These are phyloP conservation scores for Cerrena zonata DNA, from an alignment of 1,284 basidiomycete genomes.

Conservation along the genomic window DNA sequence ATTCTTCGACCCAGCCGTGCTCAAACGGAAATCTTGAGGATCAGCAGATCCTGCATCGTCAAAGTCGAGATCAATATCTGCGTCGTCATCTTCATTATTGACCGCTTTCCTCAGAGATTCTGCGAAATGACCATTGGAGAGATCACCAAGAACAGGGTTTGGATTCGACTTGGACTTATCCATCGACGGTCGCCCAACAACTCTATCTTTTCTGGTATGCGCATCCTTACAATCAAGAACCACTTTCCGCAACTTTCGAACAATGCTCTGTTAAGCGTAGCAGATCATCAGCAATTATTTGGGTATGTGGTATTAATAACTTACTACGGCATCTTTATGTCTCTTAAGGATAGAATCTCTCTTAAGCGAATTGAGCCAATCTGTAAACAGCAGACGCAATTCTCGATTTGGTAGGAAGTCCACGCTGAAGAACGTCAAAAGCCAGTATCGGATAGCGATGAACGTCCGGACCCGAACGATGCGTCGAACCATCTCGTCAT, in stretches of 20 bases:
- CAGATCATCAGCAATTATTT: conserved; percentile 2
- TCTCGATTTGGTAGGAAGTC: conserved; percentile 81
- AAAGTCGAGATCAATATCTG: conserved; percentile 75
- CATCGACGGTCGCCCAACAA: background rate
- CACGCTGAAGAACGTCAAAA: conserved; percentile 79
- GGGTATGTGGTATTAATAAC: background rate
- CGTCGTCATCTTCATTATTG: conserved; percentile 55
- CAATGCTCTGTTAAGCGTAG: conserved; percentile 49
- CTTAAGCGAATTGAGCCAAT: conserved; percentile 74
- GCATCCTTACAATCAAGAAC: conserved; percentile 71
- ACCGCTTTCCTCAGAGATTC: conserved; percentile 40
- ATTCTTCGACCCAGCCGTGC: conserved; percentile 2
- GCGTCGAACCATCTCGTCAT: conserved; percentile 62
- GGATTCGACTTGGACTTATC: background rate
- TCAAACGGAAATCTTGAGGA: background rate
- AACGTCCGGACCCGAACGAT: conserved; percentile 83
- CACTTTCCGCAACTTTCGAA: conserved; percentile 75
- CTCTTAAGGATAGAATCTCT: conserved; percentile 62
- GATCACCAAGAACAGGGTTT: conserved; percentile 16
- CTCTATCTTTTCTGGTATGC: conserved; percentile 35
- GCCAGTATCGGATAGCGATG: conserved; percentile 80
- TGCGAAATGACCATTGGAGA: conserved; percentile 41
- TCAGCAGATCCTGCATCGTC: conserved; percentile 10
- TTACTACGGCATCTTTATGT: conserved; percentile 63
- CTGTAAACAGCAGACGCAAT: conserved; percentile 61